phyloP scores from a whole-genome alignment of 805 yeast genomes.

The Candida krabiensis region DNA sequence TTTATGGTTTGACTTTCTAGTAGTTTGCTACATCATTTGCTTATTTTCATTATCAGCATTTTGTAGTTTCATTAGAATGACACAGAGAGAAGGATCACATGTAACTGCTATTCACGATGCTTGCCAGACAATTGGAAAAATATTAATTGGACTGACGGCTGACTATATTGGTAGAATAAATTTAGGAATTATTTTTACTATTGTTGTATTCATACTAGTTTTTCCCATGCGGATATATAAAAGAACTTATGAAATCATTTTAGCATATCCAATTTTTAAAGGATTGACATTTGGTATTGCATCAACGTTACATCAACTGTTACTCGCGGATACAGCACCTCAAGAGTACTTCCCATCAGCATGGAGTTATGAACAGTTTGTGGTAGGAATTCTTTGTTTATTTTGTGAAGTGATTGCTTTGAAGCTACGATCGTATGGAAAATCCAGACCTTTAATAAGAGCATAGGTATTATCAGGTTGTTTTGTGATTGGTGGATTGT shows the following conservation, averaged over 20 bases:
- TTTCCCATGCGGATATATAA: conserved; percentile 47
- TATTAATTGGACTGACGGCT: conserved; percentile 46
- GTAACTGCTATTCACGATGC: conserved; percentile 47
- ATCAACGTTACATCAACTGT: conserved; percentile 28
- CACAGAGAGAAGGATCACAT: conserved; percentile 43
- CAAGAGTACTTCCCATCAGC: conserved; percentile 31
- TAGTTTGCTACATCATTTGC: conserved; percentile 45
- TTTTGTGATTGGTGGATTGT: conserved; percentile 42
- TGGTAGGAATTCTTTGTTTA: conserved; percentile 29
- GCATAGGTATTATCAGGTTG: conserved; percentile 64
- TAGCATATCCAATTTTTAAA: conserved; percentile 38
- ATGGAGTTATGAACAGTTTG: conserved; percentile 28
- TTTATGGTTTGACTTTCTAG: conserved; percentile 32
- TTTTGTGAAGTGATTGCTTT: conserved; percentile 33
- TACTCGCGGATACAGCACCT: conserved; percentile 30
- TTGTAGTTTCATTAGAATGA: conserved; percentile 47
- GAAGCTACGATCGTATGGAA: conserved; percentile 19
- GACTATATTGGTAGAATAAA: conserved; percentile 50
- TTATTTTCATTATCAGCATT: conserved; percentile 50
- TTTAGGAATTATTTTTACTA: conserved; percentile 36
- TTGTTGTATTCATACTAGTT: conserved; percentile 35
- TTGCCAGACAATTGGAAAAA: conserved; percentile 50
- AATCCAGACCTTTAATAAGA: conserved; percentile 47
- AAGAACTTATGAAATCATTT: conserved; percentile 33
- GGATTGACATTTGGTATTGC: conserved; percentile 50